Percentiles rank a stretch among this genome's conserved stretches.
These are phyloP conservation scores for Diaporthe ampelina DNA, from an alignment of 2,329 filamentous ascomycete species.

Conservation along the genomic window DNA sequence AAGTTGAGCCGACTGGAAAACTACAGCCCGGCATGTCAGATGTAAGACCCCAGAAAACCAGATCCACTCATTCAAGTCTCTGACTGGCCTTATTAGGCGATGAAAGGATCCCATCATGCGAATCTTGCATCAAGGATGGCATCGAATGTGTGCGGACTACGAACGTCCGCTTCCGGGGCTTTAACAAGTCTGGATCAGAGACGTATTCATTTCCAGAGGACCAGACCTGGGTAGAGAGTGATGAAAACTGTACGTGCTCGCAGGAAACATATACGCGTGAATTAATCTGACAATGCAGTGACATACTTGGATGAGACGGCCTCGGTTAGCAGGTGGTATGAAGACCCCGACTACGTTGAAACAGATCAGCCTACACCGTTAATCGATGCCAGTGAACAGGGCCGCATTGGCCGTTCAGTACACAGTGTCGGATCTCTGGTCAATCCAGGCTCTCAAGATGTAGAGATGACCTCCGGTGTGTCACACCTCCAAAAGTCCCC, in stretches of 20 bases:
- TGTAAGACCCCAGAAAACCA: background rate
- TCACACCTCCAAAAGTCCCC: background rate
- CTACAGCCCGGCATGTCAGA: constrained; percentile 6
- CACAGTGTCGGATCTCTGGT: no score
- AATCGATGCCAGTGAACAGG: background rate
- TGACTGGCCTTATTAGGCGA: background rate
- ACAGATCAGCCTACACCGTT: background rate
- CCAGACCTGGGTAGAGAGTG: background rate
- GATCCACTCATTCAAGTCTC: no score
- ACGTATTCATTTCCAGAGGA: background rate
- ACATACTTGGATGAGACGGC: constrained; percentile 16
- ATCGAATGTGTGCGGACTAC: constrained; percentile 8
- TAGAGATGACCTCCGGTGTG: background rate
- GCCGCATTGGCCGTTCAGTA: background rate
- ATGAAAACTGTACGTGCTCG: background rate
- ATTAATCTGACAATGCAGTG: background rate
- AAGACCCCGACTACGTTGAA: background rate
- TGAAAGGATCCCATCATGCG: background rate
- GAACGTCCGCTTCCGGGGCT: background rate
- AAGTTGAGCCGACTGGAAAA: background rate
- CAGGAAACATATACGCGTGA: no score
- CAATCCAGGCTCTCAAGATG: background rate
- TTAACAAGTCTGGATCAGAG: constrained; percentile 4
- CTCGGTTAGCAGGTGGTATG: background rate
- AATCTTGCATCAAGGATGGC: constrained; percentile 15